phyloP scores from a whole-genome alignment of 148 eudicot genomes.

The Vaccinium vitisidaea region DNA sequence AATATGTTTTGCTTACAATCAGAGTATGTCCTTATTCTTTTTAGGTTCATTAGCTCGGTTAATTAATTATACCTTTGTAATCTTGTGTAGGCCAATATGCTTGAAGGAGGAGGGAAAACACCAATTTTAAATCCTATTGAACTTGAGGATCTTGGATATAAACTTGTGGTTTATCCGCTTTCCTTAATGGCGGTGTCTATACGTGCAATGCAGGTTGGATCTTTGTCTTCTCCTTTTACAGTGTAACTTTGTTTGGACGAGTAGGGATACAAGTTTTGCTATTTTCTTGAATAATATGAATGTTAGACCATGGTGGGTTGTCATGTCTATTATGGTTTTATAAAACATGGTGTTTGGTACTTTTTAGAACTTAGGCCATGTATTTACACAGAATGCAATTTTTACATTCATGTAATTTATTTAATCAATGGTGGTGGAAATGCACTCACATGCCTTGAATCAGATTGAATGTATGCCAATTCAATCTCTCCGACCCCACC shows the following conservation, averaged over 20 bases:
- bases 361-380: background rate
- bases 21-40: background rate
- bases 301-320: background rate
- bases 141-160: slow-evolving; percentile 82
- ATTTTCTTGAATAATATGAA: background rate
- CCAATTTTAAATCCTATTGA: slow-evolving; percentile 87
- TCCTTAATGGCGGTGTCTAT: slow-evolving; percentile 86
- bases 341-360: background rate
- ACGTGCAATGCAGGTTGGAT: slow-evolving; percentile 84
- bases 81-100: slow-evolving; percentile 81
- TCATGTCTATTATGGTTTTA: background rate
- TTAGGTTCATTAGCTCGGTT: background rate
- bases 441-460: background rate
- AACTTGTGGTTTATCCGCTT: slow-evolving; percentile 85
- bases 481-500: background rate
- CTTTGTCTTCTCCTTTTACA: background rate
- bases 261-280: background rate
- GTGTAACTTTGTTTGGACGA: background rate
- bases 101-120: slow-evolving; percentile 98
- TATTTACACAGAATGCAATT: background rate
- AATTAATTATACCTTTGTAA: background rate
- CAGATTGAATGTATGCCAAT: background rate
- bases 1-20: background rate
- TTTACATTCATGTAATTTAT: background rate
- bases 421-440: background rate